Evolutionary conservation across 1,139 yeast species (phyloP).

Genomic region (Taphrina sp.): DNA sequence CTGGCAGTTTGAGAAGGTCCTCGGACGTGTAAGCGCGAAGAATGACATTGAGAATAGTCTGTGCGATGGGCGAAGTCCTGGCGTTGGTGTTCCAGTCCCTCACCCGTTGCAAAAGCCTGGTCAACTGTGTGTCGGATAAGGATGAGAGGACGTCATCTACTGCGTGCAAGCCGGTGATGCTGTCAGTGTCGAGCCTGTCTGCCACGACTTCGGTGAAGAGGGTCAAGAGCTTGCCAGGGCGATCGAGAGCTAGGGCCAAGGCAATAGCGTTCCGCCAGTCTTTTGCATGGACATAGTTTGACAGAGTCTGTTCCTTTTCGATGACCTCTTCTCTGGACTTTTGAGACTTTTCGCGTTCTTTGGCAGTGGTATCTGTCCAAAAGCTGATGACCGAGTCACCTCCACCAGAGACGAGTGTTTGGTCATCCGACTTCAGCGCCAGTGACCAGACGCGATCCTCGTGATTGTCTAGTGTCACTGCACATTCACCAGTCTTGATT

Average conservation of each 20-base stretch:
- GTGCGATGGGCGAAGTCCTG: slow-evolving; percentile 75
- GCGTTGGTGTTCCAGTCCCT: slow-evolving; percentile 96
- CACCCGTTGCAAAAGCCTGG: slow-evolving; percentile 63
- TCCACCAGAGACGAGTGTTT: slow-evolving; percentile 75
- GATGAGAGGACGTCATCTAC: slow-evolving; percentile 64
- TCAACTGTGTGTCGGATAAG: slow-evolving; percentile 61
- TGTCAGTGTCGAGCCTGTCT: slow-evolving; percentile 47
- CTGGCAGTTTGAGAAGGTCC: slow-evolving; percentile 62
- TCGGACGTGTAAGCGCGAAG: slow-evolving; percentile 57
- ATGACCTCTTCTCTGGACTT: slow-evolving; percentile 55
- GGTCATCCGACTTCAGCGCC: slow-evolving; percentile 64
- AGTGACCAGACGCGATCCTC: slow-evolving; percentile 94
- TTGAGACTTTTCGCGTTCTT: slow-evolving; percentile 54
- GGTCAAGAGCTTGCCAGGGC: slow-evolving; percentile 77
- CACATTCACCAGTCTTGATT: slow-evolving; percentile 66
- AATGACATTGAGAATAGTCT: slow-evolving; percentile 65
- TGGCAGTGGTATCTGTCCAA: slow-evolving; percentile 86
- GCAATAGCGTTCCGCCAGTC: slow-evolving; percentile 89
- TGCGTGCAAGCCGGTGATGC: slow-evolving; percentile 59
- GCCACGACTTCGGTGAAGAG: slow-evolving; percentile 60
- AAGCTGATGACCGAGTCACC: slow-evolving; percentile 89
- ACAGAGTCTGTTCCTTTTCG: slow-evolving; percentile 83
- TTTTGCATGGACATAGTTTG: slow-evolving; percentile 64
- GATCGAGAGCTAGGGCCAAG: slow-evolving; percentile 78
- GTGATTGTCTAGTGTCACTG: slow-evolving; percentile 83